Evolutionary conservation across 208 protist species (phyloP).

Genomic region (Crithidia sp.): DNA sequence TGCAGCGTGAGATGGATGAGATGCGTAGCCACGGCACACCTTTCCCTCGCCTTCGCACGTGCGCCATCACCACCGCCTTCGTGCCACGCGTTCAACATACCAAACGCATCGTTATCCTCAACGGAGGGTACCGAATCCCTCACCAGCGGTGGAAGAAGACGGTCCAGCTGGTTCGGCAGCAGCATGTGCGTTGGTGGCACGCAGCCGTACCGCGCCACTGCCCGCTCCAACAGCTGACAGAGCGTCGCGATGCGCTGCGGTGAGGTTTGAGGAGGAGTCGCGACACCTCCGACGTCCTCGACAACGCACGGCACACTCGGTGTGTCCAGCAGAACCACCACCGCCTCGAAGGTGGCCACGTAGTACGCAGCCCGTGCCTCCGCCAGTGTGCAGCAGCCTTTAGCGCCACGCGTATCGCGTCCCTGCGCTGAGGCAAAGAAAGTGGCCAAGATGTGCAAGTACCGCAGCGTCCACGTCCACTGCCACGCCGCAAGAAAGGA

Average conservation of each 20-base stretch:
- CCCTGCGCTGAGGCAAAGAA: conserved; percentile 1
- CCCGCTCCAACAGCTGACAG: conserved; percentile 15
- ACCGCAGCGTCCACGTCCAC: conserved; percentile 39
- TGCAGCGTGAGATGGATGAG: conserved; percentile 17
- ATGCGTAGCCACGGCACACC: conserved; percentile 25
- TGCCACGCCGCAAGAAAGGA: neutral
- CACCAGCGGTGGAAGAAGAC: conserved; percentile 40
- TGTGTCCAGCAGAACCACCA: conserved; percentile 21
- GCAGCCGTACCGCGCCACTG: conserved; percentile 26
- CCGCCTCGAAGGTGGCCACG: conserved; percentile 29
- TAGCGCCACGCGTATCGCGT: no score
- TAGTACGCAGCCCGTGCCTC: conserved; percentile 29
- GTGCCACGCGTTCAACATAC: no score
- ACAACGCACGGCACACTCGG: neutral
- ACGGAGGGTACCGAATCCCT: neutral
- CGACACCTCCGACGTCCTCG: neutral
- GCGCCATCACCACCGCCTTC: neutral
- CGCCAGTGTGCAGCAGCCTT: neutral
- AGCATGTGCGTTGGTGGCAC: conserved; percentile 58
- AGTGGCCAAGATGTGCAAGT: conserved; percentile 22
- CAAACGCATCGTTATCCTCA: neutral
- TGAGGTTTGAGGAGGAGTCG: no score
- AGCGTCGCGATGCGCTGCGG: conserved; percentile 3
- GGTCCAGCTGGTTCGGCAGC: conserved; percentile 57
- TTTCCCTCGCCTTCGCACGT: neutral